A percentile compares a stretch with the other conserved stretches of the same genome.
These are phyloP conservation scores for Acacia crassicarpa DNA, from an alignment of 306 rosid genomes.

Conservation along the genomic window DNA sequence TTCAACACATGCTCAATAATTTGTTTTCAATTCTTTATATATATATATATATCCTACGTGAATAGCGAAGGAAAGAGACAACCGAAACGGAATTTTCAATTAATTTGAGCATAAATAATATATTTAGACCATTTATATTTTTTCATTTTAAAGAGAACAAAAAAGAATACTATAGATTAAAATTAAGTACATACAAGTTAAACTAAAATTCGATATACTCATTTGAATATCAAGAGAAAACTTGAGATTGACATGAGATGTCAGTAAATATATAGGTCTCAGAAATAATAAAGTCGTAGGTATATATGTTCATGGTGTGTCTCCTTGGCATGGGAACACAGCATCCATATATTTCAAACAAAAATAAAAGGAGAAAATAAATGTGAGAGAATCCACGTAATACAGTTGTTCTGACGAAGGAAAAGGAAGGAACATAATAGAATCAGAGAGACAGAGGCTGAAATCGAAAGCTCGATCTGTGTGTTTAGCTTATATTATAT, in stretches of 20 bases:
- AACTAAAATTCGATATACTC: neutral
- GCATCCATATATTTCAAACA: neutral
- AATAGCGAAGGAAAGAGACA: neutral
- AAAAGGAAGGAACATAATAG: constrained; percentile 5
- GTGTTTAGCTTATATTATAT: neutral
- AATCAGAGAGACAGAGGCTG: constrained; percentile 45
- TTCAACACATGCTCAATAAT: neutral
- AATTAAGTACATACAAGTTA: neutral
- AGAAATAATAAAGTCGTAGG: neutral
- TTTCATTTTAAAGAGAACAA: neutral
- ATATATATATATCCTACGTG: no score
- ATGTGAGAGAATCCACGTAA: constrained; percentile 25
- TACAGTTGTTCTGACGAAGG: constrained; percentile 33
- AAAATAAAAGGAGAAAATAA: neutral
- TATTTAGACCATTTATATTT: neutral
- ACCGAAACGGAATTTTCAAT: no score
- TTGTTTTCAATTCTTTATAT: neutral
- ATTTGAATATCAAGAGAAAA: neutral
- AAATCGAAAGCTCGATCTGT: constrained; percentile 33
- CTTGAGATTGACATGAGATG: neutral
- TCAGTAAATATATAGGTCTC: neutral
- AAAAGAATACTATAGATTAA: neutral
- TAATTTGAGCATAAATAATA: neutral
- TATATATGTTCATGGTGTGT: neutral
- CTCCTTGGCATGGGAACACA: constrained; percentile 26